These are phyloP conservation scores for Brassica carinata DNA, from an alignment of 345 rosid genomes.

Conservation along the genomic window DNA sequence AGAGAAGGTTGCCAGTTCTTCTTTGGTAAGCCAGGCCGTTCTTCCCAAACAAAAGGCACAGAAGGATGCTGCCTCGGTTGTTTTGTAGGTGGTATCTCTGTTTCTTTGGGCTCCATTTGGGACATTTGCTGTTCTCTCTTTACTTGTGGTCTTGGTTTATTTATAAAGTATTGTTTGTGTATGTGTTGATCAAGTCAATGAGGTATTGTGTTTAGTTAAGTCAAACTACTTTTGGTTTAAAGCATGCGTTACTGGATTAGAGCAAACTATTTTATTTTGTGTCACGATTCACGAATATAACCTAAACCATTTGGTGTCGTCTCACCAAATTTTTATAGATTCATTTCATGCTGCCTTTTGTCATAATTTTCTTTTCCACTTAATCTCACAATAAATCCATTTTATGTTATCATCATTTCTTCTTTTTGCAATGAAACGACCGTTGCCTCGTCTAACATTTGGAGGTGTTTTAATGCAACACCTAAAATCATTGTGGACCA, in stretches of 20 bases:
- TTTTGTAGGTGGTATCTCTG: conserved; percentile 42
- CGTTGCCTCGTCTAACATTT: neutral
- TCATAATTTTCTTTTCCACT: conserved; percentile 24
- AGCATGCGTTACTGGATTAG: conserved; percentile 20
- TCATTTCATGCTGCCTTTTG: neutral
- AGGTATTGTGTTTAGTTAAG: conserved; percentile 29
- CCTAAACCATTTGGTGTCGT: conserved; percentile 42
- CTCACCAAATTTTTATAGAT: conserved; percentile 21
- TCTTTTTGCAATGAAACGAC: neutral
- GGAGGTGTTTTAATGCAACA: neutral
- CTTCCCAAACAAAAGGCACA: conserved; percentile 89
- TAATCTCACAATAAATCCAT: conserved; percentile 13
- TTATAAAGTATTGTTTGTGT: conserved; percentile 8
- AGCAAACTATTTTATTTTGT: conserved; percentile 30
- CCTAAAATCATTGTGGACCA: neutral
- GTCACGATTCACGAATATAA: conserved; percentile 20
- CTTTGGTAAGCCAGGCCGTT: conserved; percentile 71
- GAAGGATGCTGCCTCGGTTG: conserved; percentile 63
- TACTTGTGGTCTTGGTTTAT: neutral
- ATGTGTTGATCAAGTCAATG: conserved; percentile 7
- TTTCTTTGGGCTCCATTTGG: conserved; percentile 41
- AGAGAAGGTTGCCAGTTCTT: conserved; percentile 63
- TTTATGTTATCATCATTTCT: neutral
- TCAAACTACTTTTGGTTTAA: conserved; percentile 18
- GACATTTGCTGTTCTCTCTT: conserved; percentile 11